phyloP scores from a whole-genome alignment of 2,329 filamentous ascomycete species.

The Aspergillus awamori region DNA sequence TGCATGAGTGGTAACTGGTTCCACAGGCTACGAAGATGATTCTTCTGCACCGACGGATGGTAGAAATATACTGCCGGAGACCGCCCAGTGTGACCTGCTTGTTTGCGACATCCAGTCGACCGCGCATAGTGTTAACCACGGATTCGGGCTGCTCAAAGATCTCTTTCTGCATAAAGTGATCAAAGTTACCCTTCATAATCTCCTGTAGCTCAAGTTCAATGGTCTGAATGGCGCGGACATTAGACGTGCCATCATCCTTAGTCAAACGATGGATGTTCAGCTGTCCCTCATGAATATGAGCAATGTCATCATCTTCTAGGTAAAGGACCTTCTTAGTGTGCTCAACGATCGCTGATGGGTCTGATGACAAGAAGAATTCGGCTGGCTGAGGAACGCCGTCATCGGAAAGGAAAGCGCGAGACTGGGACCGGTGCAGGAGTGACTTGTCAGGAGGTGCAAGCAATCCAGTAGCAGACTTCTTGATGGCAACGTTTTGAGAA shows the following conservation, averaged over 20 bases:
- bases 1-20: conserved; percentile 98
- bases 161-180: conserved; percentile 99
- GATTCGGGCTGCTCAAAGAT: conserved; percentile 99
- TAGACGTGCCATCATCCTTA: conserved; percentile 95
- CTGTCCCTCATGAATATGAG: conserved; percentile 97
- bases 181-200: conserved; percentile 99
- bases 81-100: conserved; percentile 95
- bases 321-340: conserved; percentile 99
- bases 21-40: conserved; percentile 99
- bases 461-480: conserved; percentile 76
- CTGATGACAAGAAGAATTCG: conserved; percentile 98
- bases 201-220: conserved; percentile 98
- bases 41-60: conserved; percentile 92
- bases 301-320: conserved; percentile 98
- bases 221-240: conserved; percentile 97
- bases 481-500: conserved; percentile 93
- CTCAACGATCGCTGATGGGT: conserved; percentile 97
- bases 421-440: conserved; percentile 96
- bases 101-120: conserved; percentile 89
- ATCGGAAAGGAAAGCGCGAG: conserved; percentile 97
- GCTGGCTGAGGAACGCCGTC: conserved; percentile 97
- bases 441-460: conserved; percentile 96
- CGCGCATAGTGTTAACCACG: conserved; percentile 99
- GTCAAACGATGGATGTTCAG: conserved; percentile 98
- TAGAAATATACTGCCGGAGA: conserved; percentile 91